Conservation (phyloP, 345 rosid species). For the Gynandropsis gynandra region DNA sequence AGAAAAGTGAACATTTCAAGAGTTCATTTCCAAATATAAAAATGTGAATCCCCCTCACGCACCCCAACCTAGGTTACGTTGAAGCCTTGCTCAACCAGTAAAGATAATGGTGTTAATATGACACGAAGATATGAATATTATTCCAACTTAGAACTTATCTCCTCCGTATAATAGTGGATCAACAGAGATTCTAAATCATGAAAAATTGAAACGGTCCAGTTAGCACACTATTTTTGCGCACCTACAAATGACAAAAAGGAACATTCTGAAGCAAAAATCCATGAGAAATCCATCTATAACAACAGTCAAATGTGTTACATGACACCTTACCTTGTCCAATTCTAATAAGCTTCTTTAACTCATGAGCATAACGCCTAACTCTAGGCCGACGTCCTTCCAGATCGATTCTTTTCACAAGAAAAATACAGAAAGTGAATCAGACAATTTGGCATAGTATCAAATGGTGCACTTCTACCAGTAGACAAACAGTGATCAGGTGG, state of each 20-base stretch:
- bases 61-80: too few species aligned
- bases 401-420: constrained; percentile 51
- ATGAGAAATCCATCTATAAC: background rate
- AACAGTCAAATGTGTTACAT: constrained; percentile 1
- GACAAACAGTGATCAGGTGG: background rate
- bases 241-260: background rate
- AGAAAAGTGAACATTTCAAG: background rate
- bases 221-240: background rate
- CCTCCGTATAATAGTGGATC: background rate
- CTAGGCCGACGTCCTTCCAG: constrained; percentile 84
- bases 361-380: constrained; percentile 82
- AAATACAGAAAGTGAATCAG: constrained; percentile 20
- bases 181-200: background rate
- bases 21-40: background rate
- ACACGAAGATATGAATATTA: background rate
- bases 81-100: too few species aligned
- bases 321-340: constrained; percentile 78
- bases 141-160: background rate
- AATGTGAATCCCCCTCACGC: background rate
- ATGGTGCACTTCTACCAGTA: constrained; percentile 12
- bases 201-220: constrained; percentile 2
- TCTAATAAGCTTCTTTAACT: constrained; percentile 66
- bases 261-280: constrained; percentile 4
- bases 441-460: background rate
- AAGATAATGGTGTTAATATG: background rate